Percentiles rank a stretch among this genome's conserved stretches.
These are phyloP conservation scores for Capsicum baccatum DNA, from an alignment of 257 asterid genomes.

Conservation along the genomic window DNA sequence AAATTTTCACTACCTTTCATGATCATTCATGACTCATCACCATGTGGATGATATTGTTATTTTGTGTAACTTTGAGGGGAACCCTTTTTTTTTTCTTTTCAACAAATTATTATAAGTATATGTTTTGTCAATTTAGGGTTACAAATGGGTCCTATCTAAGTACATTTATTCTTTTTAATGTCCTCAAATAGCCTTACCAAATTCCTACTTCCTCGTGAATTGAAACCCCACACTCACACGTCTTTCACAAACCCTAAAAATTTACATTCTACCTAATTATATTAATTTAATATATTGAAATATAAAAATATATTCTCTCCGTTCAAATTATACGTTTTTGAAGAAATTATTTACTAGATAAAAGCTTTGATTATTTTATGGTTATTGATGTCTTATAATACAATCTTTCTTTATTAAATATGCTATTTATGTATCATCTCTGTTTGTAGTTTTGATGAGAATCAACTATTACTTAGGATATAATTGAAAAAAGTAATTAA, in stretches of 20 bases:
- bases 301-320: too few species aligned
- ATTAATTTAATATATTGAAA: not conserved
- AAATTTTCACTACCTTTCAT: conserved; percentile 36
- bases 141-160: conserved; percentile 33
- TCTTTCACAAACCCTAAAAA: not conserved
- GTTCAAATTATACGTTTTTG: too few species aligned
- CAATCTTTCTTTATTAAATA: too few species aligned
- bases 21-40: conserved; percentile 39
- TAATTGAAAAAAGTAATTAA: too few species aligned
- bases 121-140: conserved; percentile 34
- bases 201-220: conserved; percentile 27
- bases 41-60: conserved; percentile 31
- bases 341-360: too few species aligned
- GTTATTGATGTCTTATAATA: too few species aligned
- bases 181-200: conserved; percentile 23
- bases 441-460: too few species aligned
- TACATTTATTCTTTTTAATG: conserved; percentile 27
- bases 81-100: not conserved
- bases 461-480: too few species aligned
- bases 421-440: not conserved
- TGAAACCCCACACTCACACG: not conserved
- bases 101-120: not conserved
- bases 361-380: too few species aligned
- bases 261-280: not conserved
- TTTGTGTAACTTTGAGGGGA: not conserved